Evolutionary conservation across 164 flowering plant genomes (phyloP), one percentile per base, ranked within the genome.

Genomic region (Akebia trifoliata): DNA sequence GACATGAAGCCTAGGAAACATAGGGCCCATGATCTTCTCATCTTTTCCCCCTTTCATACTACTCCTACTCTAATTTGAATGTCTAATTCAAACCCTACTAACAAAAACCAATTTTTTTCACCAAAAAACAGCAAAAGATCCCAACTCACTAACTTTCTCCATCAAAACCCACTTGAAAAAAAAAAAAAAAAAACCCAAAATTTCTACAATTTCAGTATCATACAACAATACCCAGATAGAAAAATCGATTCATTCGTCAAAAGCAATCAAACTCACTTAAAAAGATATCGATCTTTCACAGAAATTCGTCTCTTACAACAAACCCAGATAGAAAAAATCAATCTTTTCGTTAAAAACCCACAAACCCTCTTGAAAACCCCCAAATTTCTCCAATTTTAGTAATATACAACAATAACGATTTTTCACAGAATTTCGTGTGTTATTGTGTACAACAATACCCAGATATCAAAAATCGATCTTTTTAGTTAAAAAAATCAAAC

Each of bases 1-100:
- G 36, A 87, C 81, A 78, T 86, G 91, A 57, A 86, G 75, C 79
- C 91, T 78, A 4, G 94, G 97, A 69, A 86, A 89, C 84, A 86
- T 47, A 43, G 91, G 87, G 15, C 73, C 74, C 58, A 56, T 55
- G 30, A 50, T n/a, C 60, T 70, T 83, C 34, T 80, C 83, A 55
- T 79, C 86, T 71, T 75, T 78, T 39, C 72, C 82, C 8, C 72
- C 71, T 44, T 75, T 72, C 75, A 71, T 78, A 76, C 65, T 78
- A 53, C 21, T 57, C 37, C 38, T 30, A 21, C 29, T 44, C 15
- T 32, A 50, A 8, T 31, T n/a, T n/a, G n/a, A n/a, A n/a, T 17
- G 60, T 42, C 46, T 46, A n/a, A 43, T 44, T 24, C 36, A 51
- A 57, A 29, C 9, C 36, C 39, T 43, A 42, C 53, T 29, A n/a